Conservation (phyloP, 768 basidiomycete species). For the Rhizopogon vesiculosus region DNA sequence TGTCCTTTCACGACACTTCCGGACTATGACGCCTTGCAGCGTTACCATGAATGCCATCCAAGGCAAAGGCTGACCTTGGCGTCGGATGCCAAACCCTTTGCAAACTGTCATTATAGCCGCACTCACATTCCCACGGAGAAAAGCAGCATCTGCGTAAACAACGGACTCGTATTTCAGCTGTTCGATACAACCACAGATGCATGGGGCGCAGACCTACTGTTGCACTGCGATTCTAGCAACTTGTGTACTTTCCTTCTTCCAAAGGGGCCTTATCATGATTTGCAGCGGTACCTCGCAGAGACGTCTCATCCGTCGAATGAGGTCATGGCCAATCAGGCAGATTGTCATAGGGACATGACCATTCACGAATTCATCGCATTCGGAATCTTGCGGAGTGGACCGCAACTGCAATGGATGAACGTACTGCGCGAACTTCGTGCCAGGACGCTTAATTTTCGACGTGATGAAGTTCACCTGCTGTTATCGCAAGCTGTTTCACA, state of each 20-base stretch:
- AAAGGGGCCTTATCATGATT: slow-evolving; percentile 23
- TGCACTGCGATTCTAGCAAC: neutral
- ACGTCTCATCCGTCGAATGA: slow-evolving; percentile 39
- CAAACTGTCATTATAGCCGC: slow-evolving; percentile 10
- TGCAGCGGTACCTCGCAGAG: slow-evolving; percentile 32
- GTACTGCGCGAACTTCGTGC: no score
- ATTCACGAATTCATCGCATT: no score
- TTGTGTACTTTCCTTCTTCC: slow-evolving; percentile 31
- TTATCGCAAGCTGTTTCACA: slow-evolving; percentile 42
- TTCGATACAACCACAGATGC: slow-evolving; percentile 21
- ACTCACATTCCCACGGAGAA: slow-evolving; percentile 9
- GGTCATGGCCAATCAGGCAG: slow-evolving; percentile 36
- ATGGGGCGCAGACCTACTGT: slow-evolving; percentile 11
- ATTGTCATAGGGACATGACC: no score
- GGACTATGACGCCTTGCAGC: slow-evolving; percentile 7
- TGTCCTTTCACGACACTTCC: slow-evolving; percentile 11
- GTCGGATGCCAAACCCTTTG: slow-evolving; percentile 19
- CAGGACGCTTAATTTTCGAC: no score
- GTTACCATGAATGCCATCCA: slow-evolving; percentile 11
- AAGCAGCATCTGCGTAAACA: slow-evolving; percentile 23
- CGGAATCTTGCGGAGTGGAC: no score
- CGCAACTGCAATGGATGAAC: no score
- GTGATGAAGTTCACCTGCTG: slow-evolving; percentile 36
- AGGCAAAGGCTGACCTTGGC: slow-evolving; percentile 15
- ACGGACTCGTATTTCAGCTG: slow-evolving; percentile 26